Percentiles rank a stretch among this genome's conserved stretches.
Conservation (phyloP, 805 yeast species). For the Candida montana region DNA sequence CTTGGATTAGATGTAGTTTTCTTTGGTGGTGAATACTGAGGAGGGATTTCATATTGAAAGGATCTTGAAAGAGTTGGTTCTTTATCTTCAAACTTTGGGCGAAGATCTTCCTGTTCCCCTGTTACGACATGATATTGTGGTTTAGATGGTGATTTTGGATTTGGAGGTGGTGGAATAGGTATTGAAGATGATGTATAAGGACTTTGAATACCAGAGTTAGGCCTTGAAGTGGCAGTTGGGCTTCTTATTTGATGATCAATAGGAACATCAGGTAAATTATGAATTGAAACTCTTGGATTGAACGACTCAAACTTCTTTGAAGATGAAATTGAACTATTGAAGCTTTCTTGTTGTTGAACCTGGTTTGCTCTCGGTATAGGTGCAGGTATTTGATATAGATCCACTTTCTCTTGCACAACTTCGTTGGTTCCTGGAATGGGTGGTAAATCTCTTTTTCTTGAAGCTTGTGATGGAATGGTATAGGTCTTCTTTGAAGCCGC, state of each 20-base stretch:
- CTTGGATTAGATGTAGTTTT: not conserved
- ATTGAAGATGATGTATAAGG: not conserved
- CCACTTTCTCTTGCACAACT: not conserved
- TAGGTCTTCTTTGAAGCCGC: conserved; percentile 2
- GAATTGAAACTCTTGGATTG: conserved; percentile 11
- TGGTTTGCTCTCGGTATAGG: conserved; percentile 17
- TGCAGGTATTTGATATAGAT: conserved; percentile 14
- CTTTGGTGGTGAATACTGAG: conserved; percentile 5
- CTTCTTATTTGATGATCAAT: conserved; percentile 1
- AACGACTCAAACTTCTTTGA: not conserved
- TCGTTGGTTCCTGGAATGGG: conserved; percentile 23
- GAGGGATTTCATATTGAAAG: not conserved
- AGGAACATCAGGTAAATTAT: conserved; percentile 23
- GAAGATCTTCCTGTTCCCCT: not conserved
- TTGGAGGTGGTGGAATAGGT: conserved; percentile 2
- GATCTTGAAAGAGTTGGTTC: not conserved
- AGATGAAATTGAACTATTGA: conserved; percentile 3
- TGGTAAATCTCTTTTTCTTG: conserved; percentile 24
- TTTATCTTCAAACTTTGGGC: not conserved
- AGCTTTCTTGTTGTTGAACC: not conserved
- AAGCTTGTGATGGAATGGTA: not conserved
- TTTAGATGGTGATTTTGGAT: conserved; percentile 1
- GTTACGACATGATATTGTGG: conserved; percentile 2
- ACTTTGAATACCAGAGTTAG: not conserved
- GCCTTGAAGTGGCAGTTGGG: too few species aligned